Conservation (phyloP, 192 early-diverging fungal genomes). For the Backusella liffmaniae region DNA sequence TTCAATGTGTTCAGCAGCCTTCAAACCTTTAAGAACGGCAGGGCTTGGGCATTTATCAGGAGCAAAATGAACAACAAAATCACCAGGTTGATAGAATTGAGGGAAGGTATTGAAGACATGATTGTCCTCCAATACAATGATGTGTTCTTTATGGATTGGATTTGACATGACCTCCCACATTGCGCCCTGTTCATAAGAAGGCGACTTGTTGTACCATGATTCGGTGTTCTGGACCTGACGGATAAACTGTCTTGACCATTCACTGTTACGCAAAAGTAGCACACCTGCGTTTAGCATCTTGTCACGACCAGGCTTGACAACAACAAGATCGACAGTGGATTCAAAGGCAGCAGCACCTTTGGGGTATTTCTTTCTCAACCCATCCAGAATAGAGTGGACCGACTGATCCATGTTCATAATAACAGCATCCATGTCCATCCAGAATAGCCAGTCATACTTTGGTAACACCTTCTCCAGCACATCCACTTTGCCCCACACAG, state of each 20-base stretch:
- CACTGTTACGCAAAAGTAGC: slow-evolving; percentile 56
- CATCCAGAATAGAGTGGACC: slow-evolving; percentile 38
- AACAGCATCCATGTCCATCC: slow-evolving; percentile 65
- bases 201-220: slow-evolving; percentile 36
- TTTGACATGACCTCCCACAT: slow-evolving; percentile 56
- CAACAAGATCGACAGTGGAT: slow-evolving; percentile 43
- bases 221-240: slow-evolving; percentile 40
- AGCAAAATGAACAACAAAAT: slow-evolving; percentile 62
- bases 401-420: slow-evolving; percentile 44
- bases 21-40: slow-evolving; percentile 40
- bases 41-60: slow-evolving; percentile 52
- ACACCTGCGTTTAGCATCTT: slow-evolving; percentile 60
- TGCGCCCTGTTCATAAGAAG: slow-evolving; percentile 53
- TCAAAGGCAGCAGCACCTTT: slow-evolving; percentile 28
- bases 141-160: slow-evolving; percentile 33
- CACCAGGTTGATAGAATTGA: slow-evolving; percentile 35
- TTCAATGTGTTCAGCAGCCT: slow-evolving; percentile 35
- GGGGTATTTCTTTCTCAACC: slow-evolving; percentile 34
- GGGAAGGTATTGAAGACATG: slow-evolving; percentile 63
- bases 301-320: slow-evolving; percentile 45
- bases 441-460: slow-evolving; percentile 60
- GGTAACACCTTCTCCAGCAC: slow-evolving; percentile 54
- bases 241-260: slow-evolving; percentile 48
- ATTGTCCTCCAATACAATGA: slow-evolving; percentile 49
- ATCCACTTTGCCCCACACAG: slow-evolving; percentile 64